Evolutionary conservation across 2,329 filamentous ascomycete genomes (phyloP), one percentile per base, ranked within the genome.

Genomic region (Ceratocystis papillata): DNA sequence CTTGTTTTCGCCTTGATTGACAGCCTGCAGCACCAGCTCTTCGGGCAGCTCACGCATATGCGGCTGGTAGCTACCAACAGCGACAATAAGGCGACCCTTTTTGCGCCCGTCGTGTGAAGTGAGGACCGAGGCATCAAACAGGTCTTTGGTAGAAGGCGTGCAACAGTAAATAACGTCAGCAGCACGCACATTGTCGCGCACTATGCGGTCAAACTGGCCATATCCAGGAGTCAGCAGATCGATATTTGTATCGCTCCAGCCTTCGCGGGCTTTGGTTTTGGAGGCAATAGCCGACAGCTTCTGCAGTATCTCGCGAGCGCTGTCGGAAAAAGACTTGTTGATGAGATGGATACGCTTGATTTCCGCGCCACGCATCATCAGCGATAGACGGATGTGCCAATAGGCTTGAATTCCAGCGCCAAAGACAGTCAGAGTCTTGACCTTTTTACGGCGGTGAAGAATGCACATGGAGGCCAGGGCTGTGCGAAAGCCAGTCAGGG

Each of bases 401-500:
- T 93, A 96, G 12, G 93, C 93, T 77, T 96, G 92, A 70, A 87
- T 85, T 59, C 93, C 93, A 44, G 88, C 87, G 28, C 93, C 93
- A 74, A 96, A 97, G 64, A 96, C 87, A 15, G 87, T 86, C 10
- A 96, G 73, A 15, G 86, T 89, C 72, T 87, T 86, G 53, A 96
- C 87, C 33, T 82, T 81, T 65, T 82, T 79, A 66, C 93, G 88
- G 46, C 81, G 82, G 22, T 76, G 75, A 44, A 90, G 79, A 0
- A 90, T 79, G 30, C 86, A 84, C 65, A 87, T 83, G 3, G 87
- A 87, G 1, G 84, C 84, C 10, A 93, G 78, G 0, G 89, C 87
- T 0, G 90, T 94, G 68, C 90, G 85, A 75, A 93, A 94, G 2
- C 87, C 89, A 0, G 90, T 94, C 41, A 93, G 77, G 59, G 88